Conservation (phyloP, 805 yeast species). For the Myxozyma kluyveri region DNA sequence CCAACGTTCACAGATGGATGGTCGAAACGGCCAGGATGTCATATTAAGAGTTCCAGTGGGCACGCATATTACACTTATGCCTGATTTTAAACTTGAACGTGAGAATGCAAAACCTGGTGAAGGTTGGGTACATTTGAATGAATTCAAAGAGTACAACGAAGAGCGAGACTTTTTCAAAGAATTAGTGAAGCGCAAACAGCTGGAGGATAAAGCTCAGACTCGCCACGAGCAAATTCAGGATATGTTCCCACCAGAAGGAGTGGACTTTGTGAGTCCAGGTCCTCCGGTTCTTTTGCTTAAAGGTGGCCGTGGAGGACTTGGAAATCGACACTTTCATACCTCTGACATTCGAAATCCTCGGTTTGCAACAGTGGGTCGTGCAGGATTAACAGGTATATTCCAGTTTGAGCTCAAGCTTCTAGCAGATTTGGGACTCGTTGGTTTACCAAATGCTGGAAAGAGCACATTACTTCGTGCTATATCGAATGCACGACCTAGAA, state of each 20-base stretch:
- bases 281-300: constrained; percentile 66
- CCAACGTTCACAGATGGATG: constrained; percentile 73
- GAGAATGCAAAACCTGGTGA: constrained; percentile 63
- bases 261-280: constrained; percentile 63
- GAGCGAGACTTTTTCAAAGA: constrained; percentile 64
- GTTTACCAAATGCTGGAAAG: constrained; percentile 96
- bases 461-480: constrained; percentile 84
- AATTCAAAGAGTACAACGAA: constrained; percentile 65
- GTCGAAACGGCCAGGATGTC: constrained; percentile 77
- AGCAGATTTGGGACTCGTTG: constrained; percentile 93
- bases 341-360: constrained; percentile 82
- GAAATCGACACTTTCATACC: constrained; percentile 92
- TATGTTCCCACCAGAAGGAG: constrained; percentile 74
- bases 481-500: constrained; percentile 82
- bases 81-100: constrained; percentile 41
- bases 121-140: constrained; percentile 88
- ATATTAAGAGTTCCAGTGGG: constrained; percentile 89
- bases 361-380: constrained; percentile 78
- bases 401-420: constrained; percentile 79
- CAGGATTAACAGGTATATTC: constrained; percentile 62
- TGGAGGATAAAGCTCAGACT: constrained; percentile 58
- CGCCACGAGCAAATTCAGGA: constrained; percentile 62
- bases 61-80: constrained; percentile 56
- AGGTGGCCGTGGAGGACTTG: constrained; percentile 95
- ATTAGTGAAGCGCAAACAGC: constrained; percentile 60